Percentiles rank a stretch among this genome's conserved stretches.
Evolutionary conservation across 1,284 basidiomycete genomes (phyloP).

Genomic region (Mycosarcoma mackinlayi): DNA sequence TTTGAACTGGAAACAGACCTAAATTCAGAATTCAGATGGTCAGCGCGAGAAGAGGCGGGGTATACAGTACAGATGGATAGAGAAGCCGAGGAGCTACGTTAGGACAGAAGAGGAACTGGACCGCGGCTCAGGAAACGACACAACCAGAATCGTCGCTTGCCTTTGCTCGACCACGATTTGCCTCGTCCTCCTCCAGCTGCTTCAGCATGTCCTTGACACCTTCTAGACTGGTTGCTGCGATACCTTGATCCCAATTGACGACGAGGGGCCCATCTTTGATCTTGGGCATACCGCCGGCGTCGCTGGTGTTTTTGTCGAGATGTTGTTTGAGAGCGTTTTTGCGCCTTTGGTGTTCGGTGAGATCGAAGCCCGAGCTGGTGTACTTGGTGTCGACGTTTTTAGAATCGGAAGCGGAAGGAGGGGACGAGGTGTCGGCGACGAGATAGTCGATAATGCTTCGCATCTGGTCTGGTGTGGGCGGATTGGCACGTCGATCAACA

Average conservation of each 20-base stretch:
- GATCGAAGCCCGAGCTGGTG: constrained; percentile 9
- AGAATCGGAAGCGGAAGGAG: neutral
- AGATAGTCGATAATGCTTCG: constrained; percentile 44
- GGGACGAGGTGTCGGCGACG: constrained; percentile 15
- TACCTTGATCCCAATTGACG: constrained; percentile 46
- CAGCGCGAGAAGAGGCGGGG: no score
- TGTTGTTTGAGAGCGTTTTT: constrained; percentile 11
- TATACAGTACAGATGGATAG: no score
- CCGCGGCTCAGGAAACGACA: constrained; percentile 15
- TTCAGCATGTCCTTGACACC: constrained; percentile 34
- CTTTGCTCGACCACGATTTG: neutral
- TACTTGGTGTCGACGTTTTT: constrained; percentile 1
- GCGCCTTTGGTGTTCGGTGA: constrained; percentile 18
- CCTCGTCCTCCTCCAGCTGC: constrained; percentile 4
- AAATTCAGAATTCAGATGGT: no score
- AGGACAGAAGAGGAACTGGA: neutral
- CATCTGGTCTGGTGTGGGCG: constrained; percentile 40
- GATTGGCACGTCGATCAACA: constrained; percentile 27
- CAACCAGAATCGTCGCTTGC: constrained; percentile 1
- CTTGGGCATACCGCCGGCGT: constrained; percentile 19
- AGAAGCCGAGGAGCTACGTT: no score
- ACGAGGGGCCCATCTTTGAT: constrained; percentile 47
- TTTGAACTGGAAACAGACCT: no score
- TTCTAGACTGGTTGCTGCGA: constrained; percentile 24
- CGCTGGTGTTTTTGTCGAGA: neutral